Evolutionary conservation across 2,329 filamentous ascomycete genomes (phyloP).

Genomic region (Xylaria sp.): DNA sequence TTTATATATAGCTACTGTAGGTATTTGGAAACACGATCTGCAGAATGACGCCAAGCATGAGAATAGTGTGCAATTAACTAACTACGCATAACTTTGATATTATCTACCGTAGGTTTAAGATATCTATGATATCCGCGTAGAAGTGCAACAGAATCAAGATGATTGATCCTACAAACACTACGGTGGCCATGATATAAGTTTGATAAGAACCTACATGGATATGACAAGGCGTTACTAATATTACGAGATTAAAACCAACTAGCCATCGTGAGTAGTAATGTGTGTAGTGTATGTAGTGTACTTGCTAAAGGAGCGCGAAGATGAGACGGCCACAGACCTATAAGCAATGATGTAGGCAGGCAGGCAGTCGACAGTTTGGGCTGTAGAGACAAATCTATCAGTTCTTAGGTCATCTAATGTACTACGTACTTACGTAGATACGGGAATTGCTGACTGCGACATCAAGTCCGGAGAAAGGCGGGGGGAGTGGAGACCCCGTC

Average conservation of each 20-base stretch:
- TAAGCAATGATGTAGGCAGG: slow-evolving; percentile 5
- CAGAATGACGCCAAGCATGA: slow-evolving; percentile 4
- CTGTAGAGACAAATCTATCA: not conserved
- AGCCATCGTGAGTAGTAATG: too few species aligned
- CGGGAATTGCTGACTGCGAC: not conserved
- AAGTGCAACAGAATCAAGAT: too few species aligned
- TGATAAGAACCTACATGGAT: not conserved
- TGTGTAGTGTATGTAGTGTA: not conserved
- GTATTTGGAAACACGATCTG: not conserved
- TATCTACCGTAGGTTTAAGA: too few species aligned
- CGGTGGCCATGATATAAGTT: too few species aligned
- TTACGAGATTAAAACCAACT: too few species aligned
- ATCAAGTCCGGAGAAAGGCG: not conserved
- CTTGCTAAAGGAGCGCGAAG: not conserved
- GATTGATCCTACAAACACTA: too few species aligned
- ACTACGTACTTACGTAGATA: not conserved
- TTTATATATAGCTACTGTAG: not conserved
- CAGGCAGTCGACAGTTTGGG: too few species aligned
- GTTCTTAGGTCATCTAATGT: too few species aligned
- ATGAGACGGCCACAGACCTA: not conserved
- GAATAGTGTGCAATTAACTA: not conserved
- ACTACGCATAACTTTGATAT: not conserved
- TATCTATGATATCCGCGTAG: not conserved
- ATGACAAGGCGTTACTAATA: not conserved
- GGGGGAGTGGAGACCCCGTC: not conserved